Evolutionary conservation across 1,139 yeast species (phyloP).

Genomic region (Debaryomyces subglobosus): DNA sequence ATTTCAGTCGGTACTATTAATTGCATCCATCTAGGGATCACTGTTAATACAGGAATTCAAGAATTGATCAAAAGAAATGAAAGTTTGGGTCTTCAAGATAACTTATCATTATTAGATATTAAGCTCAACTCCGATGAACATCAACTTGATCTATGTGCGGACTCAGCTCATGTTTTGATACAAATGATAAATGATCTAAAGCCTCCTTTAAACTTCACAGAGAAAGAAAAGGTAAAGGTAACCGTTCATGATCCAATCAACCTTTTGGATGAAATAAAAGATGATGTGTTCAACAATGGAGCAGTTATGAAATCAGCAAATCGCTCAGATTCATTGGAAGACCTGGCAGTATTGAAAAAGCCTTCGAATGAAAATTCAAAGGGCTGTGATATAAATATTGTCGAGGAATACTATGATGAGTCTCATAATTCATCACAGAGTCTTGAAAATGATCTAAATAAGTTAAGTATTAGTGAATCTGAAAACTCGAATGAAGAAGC

Average conservation of each 20-base stretch:
- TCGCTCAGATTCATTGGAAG: not conserved
- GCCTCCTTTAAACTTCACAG: constrained; percentile 61
- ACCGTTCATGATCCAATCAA: constrained; percentile 40
- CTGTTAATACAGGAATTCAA: constrained; percentile 32
- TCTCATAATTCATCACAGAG: constrained; percentile 6
- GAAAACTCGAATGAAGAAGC: not conserved
- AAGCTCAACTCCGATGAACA: constrained; percentile 53
- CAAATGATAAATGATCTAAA: constrained; percentile 75
- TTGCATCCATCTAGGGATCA: constrained; percentile 44
- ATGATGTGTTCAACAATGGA: constrained; percentile 25
- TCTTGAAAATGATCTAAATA: constrained; percentile 3
- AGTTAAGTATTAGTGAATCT: constrained; percentile 2
- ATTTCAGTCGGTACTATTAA: constrained; percentile 48
- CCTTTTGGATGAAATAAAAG: constrained; percentile 53
- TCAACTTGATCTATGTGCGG: constrained; percentile 74
- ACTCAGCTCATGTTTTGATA: constrained; percentile 71
- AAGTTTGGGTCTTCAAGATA: constrained; percentile 23
- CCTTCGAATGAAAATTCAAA: not conserved
- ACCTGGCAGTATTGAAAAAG: not conserved
- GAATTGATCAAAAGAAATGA: constrained; percentile 23
- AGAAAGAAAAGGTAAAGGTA: constrained; percentile 57
- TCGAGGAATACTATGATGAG: constrained; percentile 27
- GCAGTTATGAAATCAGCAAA: not conserved
- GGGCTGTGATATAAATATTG: constrained; percentile 16
- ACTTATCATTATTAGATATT: constrained; percentile 40